These are phyloP conservation scores for Colletotrichum sojae DNA, from an alignment of 2,329 filamentous ascomycete genomes.

Conservation along the genomic window DNA sequence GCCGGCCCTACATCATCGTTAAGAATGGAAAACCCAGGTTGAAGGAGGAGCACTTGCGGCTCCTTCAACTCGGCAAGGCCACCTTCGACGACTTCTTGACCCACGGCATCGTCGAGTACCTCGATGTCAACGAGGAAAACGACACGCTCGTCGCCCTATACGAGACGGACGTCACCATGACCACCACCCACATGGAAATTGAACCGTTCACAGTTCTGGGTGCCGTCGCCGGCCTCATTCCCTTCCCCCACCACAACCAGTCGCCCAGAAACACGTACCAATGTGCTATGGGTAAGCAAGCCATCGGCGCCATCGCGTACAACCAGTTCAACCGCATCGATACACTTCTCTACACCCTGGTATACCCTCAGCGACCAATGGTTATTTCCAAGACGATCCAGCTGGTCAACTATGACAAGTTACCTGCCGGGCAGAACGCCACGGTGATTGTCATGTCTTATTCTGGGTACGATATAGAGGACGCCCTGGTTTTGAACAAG, in stretches of 20 bases:
- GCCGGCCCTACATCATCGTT: conserved; percentile 94
- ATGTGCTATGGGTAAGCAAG: conserved; percentile 99
- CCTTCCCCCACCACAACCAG: conserved; percentile 98
- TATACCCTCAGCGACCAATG: conserved; percentile 98
- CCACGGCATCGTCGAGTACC: conserved; percentile 92
- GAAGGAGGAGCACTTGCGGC: conserved; percentile 81
- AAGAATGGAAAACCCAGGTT: conserved; percentile 89
- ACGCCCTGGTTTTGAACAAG: conserved; percentile 96
- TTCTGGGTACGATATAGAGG: conserved; percentile 99
- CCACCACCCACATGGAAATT: conserved; percentile 95
- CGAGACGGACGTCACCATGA: conserved; percentile 84
- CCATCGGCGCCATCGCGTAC: conserved; percentile 96
- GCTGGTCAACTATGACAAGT: conserved; percentile 95
- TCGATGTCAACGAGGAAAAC: conserved; percentile 99
- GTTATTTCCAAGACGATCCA: conserved; percentile 98
- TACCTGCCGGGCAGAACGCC: conserved; percentile 96
- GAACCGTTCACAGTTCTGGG: conserved; percentile 98
- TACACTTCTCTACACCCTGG: conserved; percentile 94
- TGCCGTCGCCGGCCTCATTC: conserved; percentile 95
- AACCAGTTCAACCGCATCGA: conserved; percentile 99
- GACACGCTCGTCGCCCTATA: conserved; percentile 94
- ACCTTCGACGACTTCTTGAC: conserved; percentile 96
- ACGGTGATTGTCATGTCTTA: conserved; percentile 99
- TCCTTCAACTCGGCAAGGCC: conserved; percentile 85
- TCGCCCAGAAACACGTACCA: conserved; percentile 99